Base-by-base conservation (phyloP, 352 stramenopile species). In the Halophytophthora batemanensis region DNA sequence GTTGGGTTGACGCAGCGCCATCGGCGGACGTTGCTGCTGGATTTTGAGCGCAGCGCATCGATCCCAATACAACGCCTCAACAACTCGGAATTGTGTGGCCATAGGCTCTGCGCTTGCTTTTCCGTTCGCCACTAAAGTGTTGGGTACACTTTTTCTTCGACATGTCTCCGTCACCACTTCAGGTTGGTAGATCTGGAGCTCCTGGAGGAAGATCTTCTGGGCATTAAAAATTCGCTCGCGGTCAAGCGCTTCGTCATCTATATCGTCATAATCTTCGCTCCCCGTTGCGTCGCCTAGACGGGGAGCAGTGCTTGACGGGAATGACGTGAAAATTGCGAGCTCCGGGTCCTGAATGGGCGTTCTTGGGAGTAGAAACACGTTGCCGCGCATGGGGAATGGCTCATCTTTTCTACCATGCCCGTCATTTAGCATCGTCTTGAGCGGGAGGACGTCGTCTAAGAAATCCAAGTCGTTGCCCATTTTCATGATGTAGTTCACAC, bases 61-160 rank as follows among this genome's bases (percentile, higher is more conserved):
- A 48, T 93, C 82, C 82, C 82, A 93, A 43, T 93, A 93, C n/a
- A 93, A 49, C 6, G 82, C 71, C 48, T 88, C 63, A 3, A 93
- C 68, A 0, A 83, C 23, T 10, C 79, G 66, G 46, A 60, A 71
- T 34, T 61, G 31, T 3, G 17, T 19, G 17, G 21, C 0, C 18
- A 37, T 21, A 46, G 12, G 4, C 4, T 63, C 48, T 19, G 46
- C 22, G 23, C 48, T 54, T 4, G 10, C 41, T 11, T 40, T 54
- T 31, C 25, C 25, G 25, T 31, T 31, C 25, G 4, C 25, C 25
- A n/a, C n/a, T n/a, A 8, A 31, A 3, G 25, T 66, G 25, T 14
- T 49, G 45, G 17, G 37, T 22, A 46, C 23, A 25, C 4, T 58
- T 46, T 37, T 28, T 37, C 25, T 28, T 11, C 19, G 15, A 21